Evolutionary conservation across 257 asterid genomes (phyloP).

Genomic region (Gardenia jasminoides): DNA sequence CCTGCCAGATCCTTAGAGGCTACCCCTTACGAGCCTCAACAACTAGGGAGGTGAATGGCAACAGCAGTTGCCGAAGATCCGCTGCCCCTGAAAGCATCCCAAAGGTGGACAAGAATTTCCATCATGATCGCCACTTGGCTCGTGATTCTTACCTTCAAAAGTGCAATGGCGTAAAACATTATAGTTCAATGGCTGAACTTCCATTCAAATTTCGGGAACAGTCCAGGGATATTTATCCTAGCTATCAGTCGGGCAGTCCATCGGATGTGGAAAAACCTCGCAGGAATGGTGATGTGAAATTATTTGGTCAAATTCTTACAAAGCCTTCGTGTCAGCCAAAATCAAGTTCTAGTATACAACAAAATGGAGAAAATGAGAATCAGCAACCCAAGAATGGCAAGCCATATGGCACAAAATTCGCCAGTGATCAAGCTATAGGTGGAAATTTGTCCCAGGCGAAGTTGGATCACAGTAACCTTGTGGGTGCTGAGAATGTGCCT

Average conservation of each 20-base stretch:
- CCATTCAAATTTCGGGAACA: constrained; percentile 37
- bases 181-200: constrained; percentile 31
- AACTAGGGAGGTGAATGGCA: constrained; percentile 41
- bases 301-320: constrained; percentile 80
- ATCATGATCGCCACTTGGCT: constrained; percentile 21
- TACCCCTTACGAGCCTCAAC: constrained; percentile 52
- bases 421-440: constrained; percentile 35
- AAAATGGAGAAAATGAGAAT: constrained; percentile 27
- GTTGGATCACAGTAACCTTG: constrained; percentile 38
- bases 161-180: constrained; percentile 43
- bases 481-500: constrained; percentile 45
- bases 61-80: constrained; percentile 34
- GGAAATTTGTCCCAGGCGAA: constrained; percentile 44
- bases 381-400: constrained; percentile 39
- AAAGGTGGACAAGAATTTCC: constrained; percentile 34
- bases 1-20: constrained; percentile 48
- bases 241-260: constrained; percentile 41
- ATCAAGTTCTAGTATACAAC: constrained; percentile 32
- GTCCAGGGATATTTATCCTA: constrained; percentile 28
- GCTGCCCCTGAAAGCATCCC: constrained; percentile 32
- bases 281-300: constrained; percentile 74
- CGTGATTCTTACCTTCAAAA: constrained; percentile 44
- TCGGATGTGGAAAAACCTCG: constrained; percentile 57
- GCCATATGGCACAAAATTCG: constrained; percentile 36
- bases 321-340: constrained; percentile 52